Base-by-base conservation (phyloP, 2,329 filamentous ascomycete genomes). In the Cephalotrichum gorgonifer region DNA sequence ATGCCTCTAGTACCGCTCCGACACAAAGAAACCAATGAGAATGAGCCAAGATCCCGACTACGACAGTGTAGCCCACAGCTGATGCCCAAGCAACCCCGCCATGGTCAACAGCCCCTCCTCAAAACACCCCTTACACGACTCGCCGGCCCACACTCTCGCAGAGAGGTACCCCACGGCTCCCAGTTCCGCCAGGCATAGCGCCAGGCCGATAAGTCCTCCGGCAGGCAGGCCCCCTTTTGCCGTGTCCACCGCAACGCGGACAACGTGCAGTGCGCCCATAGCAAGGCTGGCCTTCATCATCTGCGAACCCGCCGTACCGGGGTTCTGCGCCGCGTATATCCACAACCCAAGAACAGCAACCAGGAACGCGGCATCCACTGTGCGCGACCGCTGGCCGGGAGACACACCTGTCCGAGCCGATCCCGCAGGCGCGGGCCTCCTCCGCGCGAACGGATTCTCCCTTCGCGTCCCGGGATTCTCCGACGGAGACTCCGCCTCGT, bases 231-330 rank as follows among this genome's bases (percentile, higher is more conserved):
- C 33, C 41, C 9, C 20, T 23, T 12, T 14, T 9, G 11, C 27
- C 26, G 33, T 26, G 7, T 42, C 22, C 41, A 20, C 8, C 11
- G 41, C 41, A 5, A 49, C 15, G 27, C 25, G 33, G 9, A 49
- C 15, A 12, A 35, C 30, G 41, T 44, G 41, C 2, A 49, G 7
- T 6, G 41, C 46, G n/a, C 35, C 17, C 46, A 48, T 48, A n/a
- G 35, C 46, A 4, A 48, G 17, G 28, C 46, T 48, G 12, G 46
- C 46, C n/a, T 38, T 25, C 46, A 48, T 48, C 20, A 48, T 43
- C 26, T 48, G 46, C n/a, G 23, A 30, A 23, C 38, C 43, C n/a
- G 39, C 25, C 46, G 20, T 17, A 26, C 22, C 28, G 25, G 38
- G 46, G 26, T 43, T 42, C 23, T 43, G 46, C 6, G 17, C 46